Evolutionary conservation across 2,329 filamentous ascomycete genomes (phyloP), one percentile per base, ranked within the genome.

Genomic region (Sporothrix brasiliensis): DNA sequence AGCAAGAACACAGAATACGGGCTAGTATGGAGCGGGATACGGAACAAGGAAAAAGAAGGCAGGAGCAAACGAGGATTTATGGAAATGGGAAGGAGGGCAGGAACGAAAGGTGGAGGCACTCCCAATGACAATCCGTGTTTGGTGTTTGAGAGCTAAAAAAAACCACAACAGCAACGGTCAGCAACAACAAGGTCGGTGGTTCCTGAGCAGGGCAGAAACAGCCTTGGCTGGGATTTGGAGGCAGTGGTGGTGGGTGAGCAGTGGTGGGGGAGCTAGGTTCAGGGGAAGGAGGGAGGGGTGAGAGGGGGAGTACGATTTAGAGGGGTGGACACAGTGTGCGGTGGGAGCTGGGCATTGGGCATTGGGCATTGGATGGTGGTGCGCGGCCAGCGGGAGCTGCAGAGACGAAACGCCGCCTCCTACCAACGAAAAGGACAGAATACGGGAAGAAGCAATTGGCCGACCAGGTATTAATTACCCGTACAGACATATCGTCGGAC

Each of bases 111-210:
- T 50, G 60, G 60, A 67, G 52, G 53, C 54, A 54, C 53, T 53
- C 70, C 70, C 68, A 70, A 68, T 67, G 71, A 66, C 69, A 61
- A 50, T 69, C 50, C 24, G 53, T 49, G 53, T 60, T 52, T 69
- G 67, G 58, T 63, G 58, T 63, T 63, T 63, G 39, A 63, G 58
- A 63, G 63, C 27, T 66, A 50, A 63, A 44, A 68, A 54, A 61
- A 61, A 54, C 24, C 44, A 30, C 60, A 65, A 69, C 60, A 52
- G 54, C 53, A 69, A 69, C 68, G 53, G 53, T 41, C 53, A 60
- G 67, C 67, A 58, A 39, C 34, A 63, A 66, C 68, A 69, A 60
- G 56, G 56, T 41, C 3, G 30, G 30, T 34, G 5, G 34, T 34
- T 34, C 60, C 39, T 60, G 30, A 68, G 34, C 58, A 63, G 58